Evolutionary conservation across 352 stramenopile genomes (phyloP), one percentile per base, ranked within the genome.

Genomic region (Phytopythium cucurbitacearum): DNA sequence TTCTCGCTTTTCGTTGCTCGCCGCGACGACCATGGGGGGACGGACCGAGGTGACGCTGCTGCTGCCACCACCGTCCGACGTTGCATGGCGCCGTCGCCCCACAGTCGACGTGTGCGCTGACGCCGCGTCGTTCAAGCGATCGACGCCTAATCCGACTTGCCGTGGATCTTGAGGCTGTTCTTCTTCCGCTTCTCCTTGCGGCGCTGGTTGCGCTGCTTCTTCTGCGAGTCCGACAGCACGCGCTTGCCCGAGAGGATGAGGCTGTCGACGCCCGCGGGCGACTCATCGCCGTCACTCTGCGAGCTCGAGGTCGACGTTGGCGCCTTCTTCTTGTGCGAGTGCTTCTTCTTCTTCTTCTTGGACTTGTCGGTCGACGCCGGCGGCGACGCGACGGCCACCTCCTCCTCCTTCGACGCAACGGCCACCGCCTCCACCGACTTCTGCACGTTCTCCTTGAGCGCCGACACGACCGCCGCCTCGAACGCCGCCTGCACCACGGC

Each of bases 131-230:
- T 28, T 28, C 21, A 28, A 28, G 21, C 21, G 21, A 28, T 28
- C 21, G 21, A 28, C 21, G 21, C 21, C 21, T 28, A 28, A 28
- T 28, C 21, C 21, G 21, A 28, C 42, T 39, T 64, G 33, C 59
- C 65, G 11, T 53, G 53, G 56, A 85, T 59, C 66, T 86, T 87
- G 51, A 80, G 65, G 39, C 62, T 68, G 50, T 82, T 83, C 64
- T 86, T 85, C 71, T 84, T 87, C 35, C 80, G 73, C 72, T 91
- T 91, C 52, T 85, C 72, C 70, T 87, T 87, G 57, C 80, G 77
- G 51, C 76, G 76, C 53, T 74, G 63, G 70, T 91, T 91, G 48
- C 80, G 80, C 59, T 58, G 48, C 41, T 74, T 77, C 62, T 89
- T 89, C 62, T 91, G 80, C 16, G 65, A 55, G 34, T 80, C 77